Percentiles rank a stretch among this genome's conserved stretches.
These are phyloP conservation scores for Saccharomyces hybrid DNA, from an alignment of 1,139 yeast genomes.

Conservation along the genomic window DNA sequence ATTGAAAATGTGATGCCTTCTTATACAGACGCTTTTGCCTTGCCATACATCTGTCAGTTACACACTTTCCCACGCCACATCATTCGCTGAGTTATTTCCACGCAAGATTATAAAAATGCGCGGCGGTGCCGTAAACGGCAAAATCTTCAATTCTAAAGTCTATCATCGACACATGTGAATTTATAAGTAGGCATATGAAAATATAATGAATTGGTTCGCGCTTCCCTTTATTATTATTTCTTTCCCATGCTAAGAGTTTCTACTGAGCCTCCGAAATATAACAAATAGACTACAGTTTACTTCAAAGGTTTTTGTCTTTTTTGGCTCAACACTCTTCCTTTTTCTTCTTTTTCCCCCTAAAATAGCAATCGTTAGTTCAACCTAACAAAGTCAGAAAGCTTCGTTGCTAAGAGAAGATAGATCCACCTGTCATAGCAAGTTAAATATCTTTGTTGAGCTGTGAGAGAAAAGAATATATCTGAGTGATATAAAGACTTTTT, in stretches of 20 bases:
- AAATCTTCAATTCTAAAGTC: neutral
- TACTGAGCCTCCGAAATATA: neutral
- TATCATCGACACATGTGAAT: neutral
- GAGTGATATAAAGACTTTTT: neutral
- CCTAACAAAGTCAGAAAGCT: neutral
- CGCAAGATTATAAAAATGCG: neutral
- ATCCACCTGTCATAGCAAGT: neutral
- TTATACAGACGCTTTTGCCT: neutral
- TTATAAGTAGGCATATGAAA: neutral
- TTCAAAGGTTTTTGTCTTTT: neutral
- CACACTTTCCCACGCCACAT: neutral
- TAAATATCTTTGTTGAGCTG: neutral
- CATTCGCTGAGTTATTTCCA: neutral
- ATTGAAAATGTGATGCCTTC: neutral
- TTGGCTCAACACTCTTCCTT: neutral
- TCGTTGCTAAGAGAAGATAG: neutral
- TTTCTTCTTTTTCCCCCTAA: neutral
- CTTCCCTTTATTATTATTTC: neutral
- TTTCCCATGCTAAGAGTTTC: neutral
- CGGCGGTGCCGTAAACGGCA: neutral
- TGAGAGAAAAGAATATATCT: no score
- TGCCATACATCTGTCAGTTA: neutral
- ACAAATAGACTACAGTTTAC: neutral
- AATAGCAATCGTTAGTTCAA: neutral
- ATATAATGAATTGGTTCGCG: neutral